Base-by-base conservation (phyloP, 2,329 filamentous ascomycete genomes). In the Colletotrichum siamense region DNA sequence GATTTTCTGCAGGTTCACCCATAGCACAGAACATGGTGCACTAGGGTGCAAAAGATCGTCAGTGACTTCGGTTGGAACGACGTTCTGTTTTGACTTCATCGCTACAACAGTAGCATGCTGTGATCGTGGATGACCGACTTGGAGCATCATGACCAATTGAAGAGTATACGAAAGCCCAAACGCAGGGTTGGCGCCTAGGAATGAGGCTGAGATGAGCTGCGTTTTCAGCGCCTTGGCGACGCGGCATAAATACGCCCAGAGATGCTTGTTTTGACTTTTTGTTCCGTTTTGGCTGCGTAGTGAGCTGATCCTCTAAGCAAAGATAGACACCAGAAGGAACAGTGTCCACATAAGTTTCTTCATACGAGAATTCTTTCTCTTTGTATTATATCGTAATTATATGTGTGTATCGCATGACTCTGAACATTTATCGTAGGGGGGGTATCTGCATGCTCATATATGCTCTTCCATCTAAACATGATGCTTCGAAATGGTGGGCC, bases 381-480 rank as follows among this genome's bases (percentile, higher is more conserved):
- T 4, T 52, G 4, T 36, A 52, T 52, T 52, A 13, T 52, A 8
- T 52, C 44, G 44, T 52, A 16, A 73, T 76, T 68, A 73, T 68
- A 52, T 59, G 49, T 71, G 44, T 59, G 26, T 59, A 32, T 64
- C 69, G 62, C 55, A 59, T 59, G 8, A 59, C 63, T 75, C 71
- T 34, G 66, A 69, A 68, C 28, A 55, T 61, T 44, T 52, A 62
- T 59, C 24, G n/a, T 61, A 8, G 67, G 36, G 24, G 30, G 70
- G 74, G 70, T 74, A 76, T 74, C 59, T 76, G 57, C 32, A 75
- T 67, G 62, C 69, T 72, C 61, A 61, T 67, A n/a, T 63, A 69
- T 52, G 44, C 44, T 52, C 61, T 52, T 32, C 73, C 34, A 36
- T 64, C 8, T 61, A 64, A 52, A 39, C 39, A 52, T n/a, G 12